A percentile compares a stretch with the other conserved stretches of the same genome.
phyloP scores from a whole-genome alignment of 192 early-diverging fungal species.

The Coemansia sp. region DNA sequence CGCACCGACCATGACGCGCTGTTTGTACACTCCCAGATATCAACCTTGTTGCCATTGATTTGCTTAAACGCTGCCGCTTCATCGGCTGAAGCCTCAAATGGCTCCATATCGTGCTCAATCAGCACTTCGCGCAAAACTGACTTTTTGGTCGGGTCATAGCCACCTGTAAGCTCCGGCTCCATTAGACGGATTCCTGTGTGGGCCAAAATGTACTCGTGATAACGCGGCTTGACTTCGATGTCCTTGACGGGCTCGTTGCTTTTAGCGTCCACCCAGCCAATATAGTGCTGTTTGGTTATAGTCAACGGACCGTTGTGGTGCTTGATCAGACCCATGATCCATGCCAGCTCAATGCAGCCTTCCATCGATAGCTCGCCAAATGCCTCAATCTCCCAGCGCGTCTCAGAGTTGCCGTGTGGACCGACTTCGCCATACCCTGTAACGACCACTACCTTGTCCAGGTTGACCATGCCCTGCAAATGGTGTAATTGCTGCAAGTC shows the following conservation, averaged over 20 bases:
- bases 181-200: constrained; percentile 61
- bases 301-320: constrained; percentile 63
- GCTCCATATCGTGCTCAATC: constrained; percentile 78
- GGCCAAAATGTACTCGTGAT: constrained; percentile 82
- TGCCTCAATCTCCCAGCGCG: constrained; percentile 96
- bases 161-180: constrained; percentile 82
- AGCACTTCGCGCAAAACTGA: constrained; percentile 80
- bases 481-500: constrained; percentile 65
- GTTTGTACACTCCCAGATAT: constrained; percentile 37
- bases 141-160: constrained; percentile 86
- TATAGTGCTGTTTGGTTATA: constrained; percentile 10
- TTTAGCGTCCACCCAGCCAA: constrained; percentile 91
- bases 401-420: constrained; percentile 84
- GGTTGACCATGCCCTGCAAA: constrained; percentile 69
- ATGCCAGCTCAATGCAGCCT: constrained; percentile 93
- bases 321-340: constrained; percentile 94
- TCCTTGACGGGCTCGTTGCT: constrained; percentile 83
- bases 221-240: constrained; percentile 82
- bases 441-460: constrained; percentile 87
- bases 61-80: constrained; percentile 82
- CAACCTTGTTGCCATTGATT: constrained; percentile 76
- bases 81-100: constrained; percentile 81
- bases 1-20: constrained; percentile 65
- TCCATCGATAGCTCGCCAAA: constrained; percentile 56
- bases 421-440: constrained; percentile 92